Evolutionary conservation across 2,329 filamentous ascomycete species (phyloP), one percentile per base, ranked within the genome.

Genomic region (Ophiostoma perfectum): DNA sequence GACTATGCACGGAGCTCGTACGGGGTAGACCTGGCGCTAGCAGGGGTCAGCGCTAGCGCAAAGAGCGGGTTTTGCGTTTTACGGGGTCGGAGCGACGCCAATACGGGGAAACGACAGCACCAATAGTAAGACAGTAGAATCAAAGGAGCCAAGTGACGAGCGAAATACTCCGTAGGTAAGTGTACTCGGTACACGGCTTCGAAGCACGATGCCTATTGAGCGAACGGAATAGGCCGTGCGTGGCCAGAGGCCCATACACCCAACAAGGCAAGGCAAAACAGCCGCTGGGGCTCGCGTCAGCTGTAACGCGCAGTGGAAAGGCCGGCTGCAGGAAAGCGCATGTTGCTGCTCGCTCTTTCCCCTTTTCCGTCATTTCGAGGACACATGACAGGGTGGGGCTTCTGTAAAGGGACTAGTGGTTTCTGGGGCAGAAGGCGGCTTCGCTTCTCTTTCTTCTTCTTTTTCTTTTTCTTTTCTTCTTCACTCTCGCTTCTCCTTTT

Each of bases 301-400:
- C 27, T 27, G 27, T 27, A 27, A 27, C 27, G 27, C 27, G 27
- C 27, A 27, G 47, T 27, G 12, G 18, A 27, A 5, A n/a, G 6
- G 49, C 18, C 18, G n/a, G 4, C 49, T 27, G 42, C 42, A 11
- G 7, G 42, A 45, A 45, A 45, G 42, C 8, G 12, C 45, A 49
- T 12, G 42, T 7, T 7, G 42, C 42, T 7, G 11, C 27, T 49
- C 11, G 18, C 12, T 42, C 39, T 60, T 38, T 66, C 42, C 58
- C 47, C n/a, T 9, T 65, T 66, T 58, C 2, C 52, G 45, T 42
- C 44, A 67, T 65, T 65, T 63, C 44, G 18, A 55, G 68, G 38
- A 65, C 68, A 69, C 68, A 67, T 69, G 68, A 69, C 68, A 60
- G 66, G 55, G 65, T 69, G 49, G 62, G 16, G 14, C 64, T 12